Evolutionary conservation across 73 alveolate species (phyloP).

Genomic region (Urostyla sp.): DNA sequence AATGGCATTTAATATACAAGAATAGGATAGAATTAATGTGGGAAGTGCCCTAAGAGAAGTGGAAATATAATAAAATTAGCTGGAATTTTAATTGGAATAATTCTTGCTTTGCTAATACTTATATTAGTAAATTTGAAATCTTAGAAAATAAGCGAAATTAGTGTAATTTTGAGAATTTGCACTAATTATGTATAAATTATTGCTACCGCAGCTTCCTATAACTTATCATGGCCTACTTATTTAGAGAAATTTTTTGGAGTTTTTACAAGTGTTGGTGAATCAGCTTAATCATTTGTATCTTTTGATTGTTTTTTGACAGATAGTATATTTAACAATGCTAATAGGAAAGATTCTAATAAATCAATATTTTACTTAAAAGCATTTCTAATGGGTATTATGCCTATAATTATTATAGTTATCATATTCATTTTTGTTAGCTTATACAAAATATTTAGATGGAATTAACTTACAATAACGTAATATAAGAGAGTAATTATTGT

Average conservation of each 20-base stretch:
- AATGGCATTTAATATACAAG: neutral
- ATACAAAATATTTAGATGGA: too few relatives aligned
- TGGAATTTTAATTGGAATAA: neutral
- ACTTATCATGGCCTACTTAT: slow-evolving; percentile 4
- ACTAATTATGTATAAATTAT: slow-evolving; percentile 1
- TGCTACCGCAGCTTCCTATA: neutral
- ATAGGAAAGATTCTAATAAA: too few relatives aligned
- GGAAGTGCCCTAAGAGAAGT: neutral
- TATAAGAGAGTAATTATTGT: neutral
- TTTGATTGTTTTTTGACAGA: slow-evolving; percentile 6
- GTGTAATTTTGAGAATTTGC: slow-evolving; percentile 13
- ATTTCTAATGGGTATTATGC: neutral
- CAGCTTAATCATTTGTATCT: neutral
- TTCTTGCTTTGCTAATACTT: neutral
- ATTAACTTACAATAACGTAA: too few relatives aligned
- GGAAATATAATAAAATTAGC: neutral
- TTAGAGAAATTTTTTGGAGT: neutral
- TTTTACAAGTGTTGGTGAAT: neutral
- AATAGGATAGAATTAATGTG: neutral
- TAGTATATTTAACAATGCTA: neutral
- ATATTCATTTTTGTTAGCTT: neutral
- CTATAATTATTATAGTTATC: neutral
- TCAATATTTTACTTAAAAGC: slow-evolving; percentile 4
- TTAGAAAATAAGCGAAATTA: neutral
- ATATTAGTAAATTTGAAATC: too few relatives aligned